Base-by-base conservation (phyloP, 2,329 filamentous ascomycete species). In the Plenodomus biglobosus region DNA sequence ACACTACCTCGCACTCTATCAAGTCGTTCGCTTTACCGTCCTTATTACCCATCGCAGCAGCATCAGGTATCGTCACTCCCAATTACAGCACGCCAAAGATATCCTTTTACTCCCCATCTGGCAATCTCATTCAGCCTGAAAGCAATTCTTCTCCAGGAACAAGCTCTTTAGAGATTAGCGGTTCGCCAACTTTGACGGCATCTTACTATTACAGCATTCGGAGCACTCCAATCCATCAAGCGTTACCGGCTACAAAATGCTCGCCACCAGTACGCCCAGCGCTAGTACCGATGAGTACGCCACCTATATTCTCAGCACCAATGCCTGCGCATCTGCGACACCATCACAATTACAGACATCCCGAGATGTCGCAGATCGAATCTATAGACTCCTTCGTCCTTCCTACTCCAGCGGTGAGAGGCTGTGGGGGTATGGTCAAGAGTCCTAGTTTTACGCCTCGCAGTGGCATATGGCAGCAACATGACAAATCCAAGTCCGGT, bases 11-110 rank as follows among this genome's bases (percentile, higher is more conserved):
- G 42, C 58, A 44, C 38, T 65, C 60, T 3, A 61, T 72, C 19
- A 68, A 56, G 4, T 73, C 70, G 10, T 68, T 65, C 27, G 70
- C 69, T n/a, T 50, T 73, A 16, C 63, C 64, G 4, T 57, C 65
- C 36, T 60, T 73, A 30, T 55, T 73, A 19, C 69, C 70, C 16
- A 64, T 73, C 46, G 70, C 71, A 18, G 68, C 62, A 40, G 65
- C 69, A 18, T 64, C 67, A 34, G 70, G 69, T 17, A 68, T 73
- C 36, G 58, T 71, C 38, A 64, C 52, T 13, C 52, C 55, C 15
- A 65, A 65, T 43, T 55, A 60, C 39, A 51, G 59, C 16, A 61
- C 59, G 32, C 59, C 69, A 13, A 62, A 53, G 35, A 54, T 66
- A 32, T 69, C 66, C 5, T 68, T 68, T 59, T 66, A 58, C 47